Evolutionary conservation across 106 monocot species (phyloP).

Genomic region (Allium fistulosum): DNA sequence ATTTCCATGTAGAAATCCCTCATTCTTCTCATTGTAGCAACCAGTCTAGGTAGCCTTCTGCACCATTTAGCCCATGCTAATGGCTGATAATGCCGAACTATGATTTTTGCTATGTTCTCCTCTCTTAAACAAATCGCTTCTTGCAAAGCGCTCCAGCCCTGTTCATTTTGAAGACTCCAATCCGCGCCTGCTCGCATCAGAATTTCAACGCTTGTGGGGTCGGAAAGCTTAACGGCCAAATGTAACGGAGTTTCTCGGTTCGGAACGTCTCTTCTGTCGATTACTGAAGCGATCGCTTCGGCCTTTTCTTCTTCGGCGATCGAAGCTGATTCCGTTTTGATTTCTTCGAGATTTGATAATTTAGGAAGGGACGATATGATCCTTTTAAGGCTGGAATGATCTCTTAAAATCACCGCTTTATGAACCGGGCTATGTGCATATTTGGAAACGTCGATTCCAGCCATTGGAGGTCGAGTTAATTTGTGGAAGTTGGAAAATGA

Average conservation of each 20-base stretch:
- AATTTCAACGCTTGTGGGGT: conserved; percentile 53
- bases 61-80: conserved; percentile 93
- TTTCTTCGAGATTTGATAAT: conserved; percentile 31
- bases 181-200: conserved; percentile 82
- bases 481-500: background rate
- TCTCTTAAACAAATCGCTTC: conserved; percentile 73
- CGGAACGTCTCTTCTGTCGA: conserved; percentile 79
- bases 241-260: conserved; percentile 73
- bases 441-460: conserved; percentile 42
- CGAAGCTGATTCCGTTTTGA: conserved; percentile 67
- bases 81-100: conserved; percentile 75
- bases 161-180: conserved; percentile 92
- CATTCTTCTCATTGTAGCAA: conserved; percentile 72
- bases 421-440: conserved; percentile 81
- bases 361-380: conserved; percentile 45
- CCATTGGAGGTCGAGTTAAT: conserved; percentile 11
- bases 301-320: conserved; percentile 64
- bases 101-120: conserved; percentile 61
- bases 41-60: conserved; percentile 67
- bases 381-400: conserved; percentile 34
- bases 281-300: conserved; percentile 51
- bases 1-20: conserved; percentile 96
- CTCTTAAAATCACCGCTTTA: conserved; percentile 42
- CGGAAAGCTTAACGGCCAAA: conserved; percentile 59
- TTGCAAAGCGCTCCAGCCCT: conserved; percentile 82